Conservation (phyloP, 1,139 yeast genomes). For the Candida tropicalis region DNA sequence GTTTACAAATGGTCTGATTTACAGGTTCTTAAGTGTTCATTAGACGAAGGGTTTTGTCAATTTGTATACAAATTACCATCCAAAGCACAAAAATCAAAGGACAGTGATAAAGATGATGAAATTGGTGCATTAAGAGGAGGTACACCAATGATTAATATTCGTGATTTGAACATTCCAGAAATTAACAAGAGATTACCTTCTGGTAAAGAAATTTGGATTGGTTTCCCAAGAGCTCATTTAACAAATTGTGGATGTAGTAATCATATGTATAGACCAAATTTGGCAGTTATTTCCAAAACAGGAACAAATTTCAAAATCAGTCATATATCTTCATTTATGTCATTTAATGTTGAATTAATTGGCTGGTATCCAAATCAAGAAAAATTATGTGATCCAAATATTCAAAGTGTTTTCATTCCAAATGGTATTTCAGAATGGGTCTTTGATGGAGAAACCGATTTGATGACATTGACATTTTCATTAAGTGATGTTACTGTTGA, state of each 20-base stretch:
- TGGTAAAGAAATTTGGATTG: slow-evolving; percentile 50
- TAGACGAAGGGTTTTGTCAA: slow-evolving; percentile 24
- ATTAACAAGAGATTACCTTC: slow-evolving; percentile 18
- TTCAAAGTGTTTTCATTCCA: slow-evolving; percentile 33
- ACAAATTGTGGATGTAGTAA: slow-evolving; percentile 50
- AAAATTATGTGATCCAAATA: slow-evolving; percentile 19
- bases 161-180: slow-evolving; percentile 8
- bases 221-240: slow-evolving; percentile 53
- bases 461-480: slow-evolving; percentile 34
- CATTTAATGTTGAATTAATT: slow-evolving; percentile 38
- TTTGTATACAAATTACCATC: slow-evolving; percentile 24
- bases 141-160: slow-evolving; percentile 28
- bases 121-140: slow-evolving; percentile 43
- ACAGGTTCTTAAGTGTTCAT: slow-evolving; percentile 29
- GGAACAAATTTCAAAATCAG: slow-evolving; percentile 24
- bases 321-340: slow-evolving; percentile 37
- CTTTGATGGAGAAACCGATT: slow-evolving; percentile 22
- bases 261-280: slow-evolving; percentile 48
- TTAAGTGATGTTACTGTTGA: slow-evolving; percentile 39
- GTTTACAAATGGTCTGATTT: slow-evolving; percentile 32
- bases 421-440: slow-evolving; percentile 38
- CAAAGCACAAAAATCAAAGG: slow-evolving; percentile 14
- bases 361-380: slow-evolving; percentile 36
- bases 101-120: slow-evolving; percentile 11
- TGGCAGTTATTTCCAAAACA: slow-evolving; percentile 38